A percentile compares a stretch with the other conserved stretches of the same genome.
These are phyloP conservation scores for Fusarium dimerum DNA, from an alignment of 2,329 filamentous ascomycete species.

Conservation along the genomic window DNA sequence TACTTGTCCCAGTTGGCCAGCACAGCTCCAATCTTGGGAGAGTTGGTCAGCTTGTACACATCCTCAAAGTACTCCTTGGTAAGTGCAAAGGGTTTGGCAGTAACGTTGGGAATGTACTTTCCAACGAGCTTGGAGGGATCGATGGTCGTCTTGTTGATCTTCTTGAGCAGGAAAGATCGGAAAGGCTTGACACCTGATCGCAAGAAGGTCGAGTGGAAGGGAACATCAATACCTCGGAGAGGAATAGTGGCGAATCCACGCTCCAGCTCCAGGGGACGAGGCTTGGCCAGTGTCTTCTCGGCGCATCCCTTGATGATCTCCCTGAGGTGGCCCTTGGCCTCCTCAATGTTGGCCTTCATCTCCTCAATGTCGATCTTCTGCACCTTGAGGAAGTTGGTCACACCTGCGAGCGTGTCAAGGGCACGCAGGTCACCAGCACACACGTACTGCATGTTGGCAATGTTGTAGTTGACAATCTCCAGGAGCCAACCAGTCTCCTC, in stretches of 20 bases:
- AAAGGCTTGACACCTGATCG: conserved; percentile 98
- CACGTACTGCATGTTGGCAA: conserved; percentile 75
- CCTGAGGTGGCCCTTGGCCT: conserved; percentile 85
- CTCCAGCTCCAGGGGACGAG: conserved; percentile 83
- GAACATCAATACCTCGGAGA: conserved; percentile 94
- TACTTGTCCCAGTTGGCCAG: conserved; percentile 87
- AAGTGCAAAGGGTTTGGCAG: conserved; percentile 89
- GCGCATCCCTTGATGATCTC: conserved; percentile 90
- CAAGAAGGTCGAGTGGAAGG: conserved; percentile 98
- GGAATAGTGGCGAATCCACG: conserved; percentile 97
- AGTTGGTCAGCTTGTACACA: conserved; percentile 91
- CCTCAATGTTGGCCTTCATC: conserved; percentile 85
- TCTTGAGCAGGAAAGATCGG: conserved; percentile 97
- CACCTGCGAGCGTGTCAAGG: conserved; percentile 72
- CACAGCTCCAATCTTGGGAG: conserved; percentile 73
- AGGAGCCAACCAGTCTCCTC: conserved; percentile 94
- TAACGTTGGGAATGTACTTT: conserved; percentile 99
- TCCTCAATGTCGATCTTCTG: conserved; percentile 97
- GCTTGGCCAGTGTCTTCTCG: conserved; percentile 85
- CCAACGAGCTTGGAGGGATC: conserved; percentile 95
- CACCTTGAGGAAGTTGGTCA: conserved; percentile 93
- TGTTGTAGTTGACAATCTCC: conserved; percentile 98
- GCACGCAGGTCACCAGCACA: conserved; percentile 71
- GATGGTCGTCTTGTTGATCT: conserved; percentile 99
- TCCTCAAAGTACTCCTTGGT: conserved; percentile 99